Evolutionary conservation across 495 filamentous ascomycete species (phyloP).

Genomic region (Corynascus novoguineensis): DNA sequence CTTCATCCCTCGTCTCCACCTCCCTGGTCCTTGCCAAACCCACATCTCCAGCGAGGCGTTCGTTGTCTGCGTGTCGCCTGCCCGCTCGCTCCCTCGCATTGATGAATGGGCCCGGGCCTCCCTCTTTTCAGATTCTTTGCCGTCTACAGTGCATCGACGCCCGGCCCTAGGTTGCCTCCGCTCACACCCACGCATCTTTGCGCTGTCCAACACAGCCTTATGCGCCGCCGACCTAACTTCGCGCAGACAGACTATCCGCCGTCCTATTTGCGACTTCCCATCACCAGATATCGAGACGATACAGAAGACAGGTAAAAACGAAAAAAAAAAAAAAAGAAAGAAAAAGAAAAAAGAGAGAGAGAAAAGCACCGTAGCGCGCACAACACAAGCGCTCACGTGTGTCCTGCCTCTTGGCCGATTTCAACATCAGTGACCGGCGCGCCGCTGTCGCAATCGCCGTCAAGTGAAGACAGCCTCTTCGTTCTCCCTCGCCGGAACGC

Average conservation of each 20-base stretch:
- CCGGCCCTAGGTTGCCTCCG: conserved; percentile 3
- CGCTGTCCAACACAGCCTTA: neutral
- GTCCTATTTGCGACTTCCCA: no score
- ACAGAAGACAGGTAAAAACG: no score
- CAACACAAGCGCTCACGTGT: no score
- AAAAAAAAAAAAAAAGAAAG: no score
- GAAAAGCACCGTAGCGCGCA: no score
- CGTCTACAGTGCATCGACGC: conserved; percentile 2
- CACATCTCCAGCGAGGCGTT: neutral
- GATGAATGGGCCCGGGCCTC: conserved; percentile 20
- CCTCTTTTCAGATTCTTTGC: conserved; percentile 18
- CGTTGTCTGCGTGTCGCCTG: conserved; percentile 14
- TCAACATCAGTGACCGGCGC: no score
- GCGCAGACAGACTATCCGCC: neutral
- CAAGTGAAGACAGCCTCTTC: neutral
- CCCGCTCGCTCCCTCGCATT: conserved; percentile 13
- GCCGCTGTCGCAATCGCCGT: neutral
- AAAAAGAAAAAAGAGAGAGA: no score
- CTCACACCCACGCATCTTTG: neutral
- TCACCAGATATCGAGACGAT: no score
- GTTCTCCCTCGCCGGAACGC: conserved; percentile 3
- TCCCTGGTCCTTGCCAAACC: conserved; percentile 6
- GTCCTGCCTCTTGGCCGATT: no score
- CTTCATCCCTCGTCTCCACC: conserved; percentile 11
- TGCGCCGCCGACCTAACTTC: neutral